Evolutionary conservation across 2,329 filamentous ascomycete genomes (phyloP), one percentile per base, ranked within the genome.

Genomic region (Fusarium nematophilum): DNA sequence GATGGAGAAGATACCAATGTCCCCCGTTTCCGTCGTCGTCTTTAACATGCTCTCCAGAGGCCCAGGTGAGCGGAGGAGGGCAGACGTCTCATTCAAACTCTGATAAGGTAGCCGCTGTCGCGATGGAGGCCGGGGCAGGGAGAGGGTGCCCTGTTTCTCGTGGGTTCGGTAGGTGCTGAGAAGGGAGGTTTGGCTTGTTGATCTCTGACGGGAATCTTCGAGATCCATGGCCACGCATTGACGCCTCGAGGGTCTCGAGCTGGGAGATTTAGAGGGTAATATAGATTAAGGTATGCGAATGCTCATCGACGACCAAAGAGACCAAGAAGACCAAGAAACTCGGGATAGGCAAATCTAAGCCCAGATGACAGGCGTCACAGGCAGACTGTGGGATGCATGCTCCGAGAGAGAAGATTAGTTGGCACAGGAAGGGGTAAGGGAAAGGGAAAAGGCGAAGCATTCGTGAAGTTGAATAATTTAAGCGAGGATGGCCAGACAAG

Each of bases 11-110:
- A 83, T 73, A 5, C 85, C 85, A 62, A 87, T 86, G 62, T 89
- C 85, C n/a, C 86, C 86, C 8, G 85, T 87, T 67, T 89, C 86
- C 1, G 86, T 88, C 1, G 84, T 87, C 4, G 83, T 88, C 73
- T 84, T 88, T 54, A 89, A 76, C 86, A 89, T 88, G 70, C 84
- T 83, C 63, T 86, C 81, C n/a, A 88, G 73, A 2, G 83, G 83
- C 5, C 81, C 83, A 1, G 84, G 83, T 1, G 77, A 82, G 38
- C 73, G 76, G 11, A 81, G 75, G 44, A 82, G 72, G 23, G 70
- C 69, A 25, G 73, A 68, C 50, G 79, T 79, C 50, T 81, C 77
- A 43, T 78, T 76, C 53, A 81, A 73, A 62, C 74, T 77, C 52
- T 77, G 76, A 26, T 82, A 72, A 5, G 80, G 78, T 29, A 75